Conservation (phyloP, 2,329 filamentous ascomycete species). For the Aaosphaeria arxii region DNA sequence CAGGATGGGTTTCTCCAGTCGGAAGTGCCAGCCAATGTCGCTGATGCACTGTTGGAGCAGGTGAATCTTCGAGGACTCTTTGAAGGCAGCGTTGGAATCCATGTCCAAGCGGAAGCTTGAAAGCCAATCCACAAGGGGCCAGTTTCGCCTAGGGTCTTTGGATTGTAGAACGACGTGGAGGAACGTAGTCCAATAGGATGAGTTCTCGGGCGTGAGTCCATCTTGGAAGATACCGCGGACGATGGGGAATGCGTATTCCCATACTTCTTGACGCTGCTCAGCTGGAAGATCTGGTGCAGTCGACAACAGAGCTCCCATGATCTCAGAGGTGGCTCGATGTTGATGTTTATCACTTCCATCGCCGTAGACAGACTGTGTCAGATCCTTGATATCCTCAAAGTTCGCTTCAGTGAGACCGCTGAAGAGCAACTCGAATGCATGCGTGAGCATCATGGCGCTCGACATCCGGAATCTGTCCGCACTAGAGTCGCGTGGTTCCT, state of each 20-base stretch:
- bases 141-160: conserved; percentile 83
- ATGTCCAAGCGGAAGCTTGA: conserved; percentile 88
- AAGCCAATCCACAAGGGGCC: conserved; percentile 80
- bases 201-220: conserved; percentile 89
- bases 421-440: conserved; percentile 86
- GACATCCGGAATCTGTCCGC: conserved; percentile 88
- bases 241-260: conserved; percentile 88
- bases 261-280: conserved; percentile 71
- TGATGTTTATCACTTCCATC: conserved; percentile 98
- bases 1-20: conserved; percentile 80
- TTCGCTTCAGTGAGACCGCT: conserved; percentile 73
- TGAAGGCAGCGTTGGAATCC: conserved; percentile 94
- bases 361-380: conserved; percentile 74
- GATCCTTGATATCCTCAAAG: conserved; percentile 82
- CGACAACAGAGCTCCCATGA: conserved; percentile 79
- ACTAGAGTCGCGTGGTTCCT: conserved; percentile 80
- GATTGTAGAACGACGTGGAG: conserved; percentile 84
- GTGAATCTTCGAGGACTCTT: conserved; percentile 95
- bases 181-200: conserved; percentile 92
- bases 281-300: conserved; percentile 76
- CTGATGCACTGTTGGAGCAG: conserved; percentile 83
- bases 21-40: conserved; percentile 95
- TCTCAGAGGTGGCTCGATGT: conserved; percentile 91
- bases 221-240: conserved; percentile 85
- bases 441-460: conserved; percentile 81